Conservation (phyloP, 495 filamentous ascomycete genomes). For the Durotheca rogersii region DNA sequence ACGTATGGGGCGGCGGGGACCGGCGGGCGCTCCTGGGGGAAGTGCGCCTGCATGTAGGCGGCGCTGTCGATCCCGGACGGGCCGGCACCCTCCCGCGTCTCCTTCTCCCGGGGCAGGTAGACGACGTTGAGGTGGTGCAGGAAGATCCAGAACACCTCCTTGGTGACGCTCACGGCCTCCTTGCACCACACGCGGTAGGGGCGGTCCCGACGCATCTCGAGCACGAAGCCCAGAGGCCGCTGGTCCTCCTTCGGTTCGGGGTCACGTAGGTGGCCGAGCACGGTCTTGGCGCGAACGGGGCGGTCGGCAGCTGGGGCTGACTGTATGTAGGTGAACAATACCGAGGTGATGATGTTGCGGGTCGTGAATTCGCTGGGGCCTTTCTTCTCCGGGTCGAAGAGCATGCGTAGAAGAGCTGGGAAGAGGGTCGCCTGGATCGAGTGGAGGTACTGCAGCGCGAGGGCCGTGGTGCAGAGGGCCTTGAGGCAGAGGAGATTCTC, state of each 20-base stretch:
- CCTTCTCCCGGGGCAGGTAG: constrained; percentile 52
- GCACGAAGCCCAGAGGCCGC: constrained; percentile 79
- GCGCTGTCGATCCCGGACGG: constrained; percentile 35
- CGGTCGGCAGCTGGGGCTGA: constrained; percentile 55
- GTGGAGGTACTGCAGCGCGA: constrained; percentile 77
- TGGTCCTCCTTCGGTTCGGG: constrained; percentile 72
- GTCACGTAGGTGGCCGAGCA: constrained; percentile 79
- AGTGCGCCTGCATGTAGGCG: constrained; percentile 68
- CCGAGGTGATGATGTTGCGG: constrained; percentile 77
- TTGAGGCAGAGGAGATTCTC: constrained; percentile 93
- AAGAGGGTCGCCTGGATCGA: constrained; percentile 79
- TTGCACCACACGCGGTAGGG: constrained; percentile 94
- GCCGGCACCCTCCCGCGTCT: constrained; percentile 17
- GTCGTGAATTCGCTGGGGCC: constrained; percentile 96
- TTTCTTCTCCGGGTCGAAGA: constrained; percentile 96
- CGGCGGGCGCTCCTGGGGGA: constrained; percentile 83
- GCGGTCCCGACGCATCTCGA: constrained; percentile 80
- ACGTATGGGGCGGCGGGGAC: constrained; percentile 96
- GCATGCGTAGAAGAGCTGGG: constrained; percentile 79
- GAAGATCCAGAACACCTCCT: constrained; percentile 99
- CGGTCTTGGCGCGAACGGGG: constrained; percentile 59
- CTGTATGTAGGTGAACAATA: constrained; percentile 83
- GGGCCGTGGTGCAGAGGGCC: constrained; percentile 86
- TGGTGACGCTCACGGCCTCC: constrained; percentile 87
- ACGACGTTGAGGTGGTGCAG: constrained; percentile 90